phyloP scores from a whole-genome alignment of 2,329 filamentous ascomycete genomes.

The Penicillium carneum region DNA sequence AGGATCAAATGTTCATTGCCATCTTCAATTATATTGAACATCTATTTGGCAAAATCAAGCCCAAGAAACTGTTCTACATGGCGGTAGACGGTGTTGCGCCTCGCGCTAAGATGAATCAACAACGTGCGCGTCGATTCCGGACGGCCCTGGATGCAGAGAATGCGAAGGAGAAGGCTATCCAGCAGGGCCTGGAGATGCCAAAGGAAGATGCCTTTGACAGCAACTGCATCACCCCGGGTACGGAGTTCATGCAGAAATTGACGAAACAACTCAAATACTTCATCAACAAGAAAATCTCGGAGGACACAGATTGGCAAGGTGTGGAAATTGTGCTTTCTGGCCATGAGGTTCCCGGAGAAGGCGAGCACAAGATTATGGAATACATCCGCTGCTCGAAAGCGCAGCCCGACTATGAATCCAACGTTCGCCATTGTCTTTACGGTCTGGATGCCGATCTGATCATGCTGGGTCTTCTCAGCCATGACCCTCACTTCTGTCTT shows the following conservation, averaged over 20 bases:
- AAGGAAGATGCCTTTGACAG: constrained; percentile 97
- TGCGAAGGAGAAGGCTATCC: constrained; percentile 89
- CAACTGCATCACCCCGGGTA: constrained; percentile 97
- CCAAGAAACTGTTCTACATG: constrained; percentile 99
- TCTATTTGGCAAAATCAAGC: constrained; percentile 97
- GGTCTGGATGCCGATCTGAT: constrained; percentile 97
- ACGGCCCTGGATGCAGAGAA: constrained; percentile 90
- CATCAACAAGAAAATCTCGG: constrained; percentile 96
- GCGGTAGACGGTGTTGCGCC: constrained; percentile 97
- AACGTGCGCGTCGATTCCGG: constrained; percentile 91
- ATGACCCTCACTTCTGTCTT: constrained; percentile 97
- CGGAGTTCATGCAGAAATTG: constrained; percentile 96
- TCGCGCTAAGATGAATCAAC: constrained; percentile 99
- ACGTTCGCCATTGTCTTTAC: constrained; percentile 95
- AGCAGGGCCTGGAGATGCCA: constrained; percentile 87
- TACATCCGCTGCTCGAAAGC: constrained; percentile 98
- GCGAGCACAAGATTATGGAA: constrained; percentile 99
- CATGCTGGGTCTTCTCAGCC: constrained; percentile 95
- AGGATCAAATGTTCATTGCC: constrained; percentile 99
- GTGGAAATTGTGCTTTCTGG: constrained; percentile 95
- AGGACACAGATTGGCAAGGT: constrained; percentile 96
- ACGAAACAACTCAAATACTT: constrained; percentile 96
- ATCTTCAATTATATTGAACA: constrained; percentile 99
- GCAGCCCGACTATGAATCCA: constrained; percentile 88
- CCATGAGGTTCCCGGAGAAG: constrained; percentile 96